Evolutionary conservation across 202 grass and related monocot species (phyloP), one percentile per base, ranked within the genome.

Genomic region (Setaria viridis): DNA sequence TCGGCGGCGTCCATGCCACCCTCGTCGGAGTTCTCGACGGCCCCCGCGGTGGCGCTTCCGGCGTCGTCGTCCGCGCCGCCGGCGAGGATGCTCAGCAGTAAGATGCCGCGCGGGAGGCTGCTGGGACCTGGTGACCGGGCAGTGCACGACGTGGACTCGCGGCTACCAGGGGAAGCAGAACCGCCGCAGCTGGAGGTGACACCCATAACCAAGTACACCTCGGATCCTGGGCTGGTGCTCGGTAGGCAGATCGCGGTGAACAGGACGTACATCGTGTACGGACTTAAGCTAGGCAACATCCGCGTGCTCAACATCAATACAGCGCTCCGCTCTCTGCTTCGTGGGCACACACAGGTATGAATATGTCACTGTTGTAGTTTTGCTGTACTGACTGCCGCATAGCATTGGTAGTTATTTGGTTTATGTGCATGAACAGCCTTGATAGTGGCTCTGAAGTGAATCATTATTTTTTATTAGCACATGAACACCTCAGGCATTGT

Each of bases 291-390:
- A 6, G 95, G 93, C 7, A 93, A 90, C 78, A 95, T 98, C 55
- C 85, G 95, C 7, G 93, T 98, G 50, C 95, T 98, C 33, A 98
- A 98, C 86, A 95, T 95, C 81, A 93, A 98, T 71, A 98, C 95
- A 4, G 91, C 95, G 2, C 86, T 98, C 68, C 92, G 95, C 62
- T 93, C 95, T 0, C 93, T 98, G 62, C 91, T 98, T 56, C 89
- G 93, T 12, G 95, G 95, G 62, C 93, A 98, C 74, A 80, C 95
- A 42, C 91, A 95, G 95, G 95, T 92, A 66, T 50, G 30, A 20
- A 90, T 86, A 83, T 89, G 63, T 63, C 48, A 11, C 42, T 71
- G 16, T 21, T 68, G 13, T 62, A 70, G 64, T 37, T 72, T 30
- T 76, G 62, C 15, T n/a, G 45, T 64, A 65, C 54, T 48, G 30